These are phyloP conservation scores for Nicotiana attenuata DNA, from an alignment of 257 asterid species.

Conservation along the genomic window DNA sequence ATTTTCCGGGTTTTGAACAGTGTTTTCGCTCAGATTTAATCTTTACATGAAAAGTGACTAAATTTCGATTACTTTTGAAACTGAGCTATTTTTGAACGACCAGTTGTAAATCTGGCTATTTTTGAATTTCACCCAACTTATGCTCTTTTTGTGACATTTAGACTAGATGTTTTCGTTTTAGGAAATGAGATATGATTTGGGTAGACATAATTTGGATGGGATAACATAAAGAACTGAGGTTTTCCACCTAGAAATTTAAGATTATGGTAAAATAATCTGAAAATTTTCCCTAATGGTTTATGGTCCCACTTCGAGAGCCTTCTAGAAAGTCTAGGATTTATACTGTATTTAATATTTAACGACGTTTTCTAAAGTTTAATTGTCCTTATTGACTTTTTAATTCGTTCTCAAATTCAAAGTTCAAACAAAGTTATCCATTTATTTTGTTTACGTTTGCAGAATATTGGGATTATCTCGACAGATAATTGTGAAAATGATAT, in stretches of 20 bases:
- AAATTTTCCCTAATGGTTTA: neutral
- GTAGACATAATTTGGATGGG: neutral
- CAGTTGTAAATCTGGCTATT: no score
- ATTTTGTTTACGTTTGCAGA: neutral
- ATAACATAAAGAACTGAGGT: neutral
- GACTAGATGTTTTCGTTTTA: no score
- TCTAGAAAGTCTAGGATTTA: neutral
- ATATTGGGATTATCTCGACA: neutral
- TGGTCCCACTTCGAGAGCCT: neutral
- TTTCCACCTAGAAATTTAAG: neutral
- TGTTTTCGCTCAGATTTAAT: no score
- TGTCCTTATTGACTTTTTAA: neutral
- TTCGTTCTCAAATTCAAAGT: neutral
- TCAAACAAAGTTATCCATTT: conserved; percentile 3
- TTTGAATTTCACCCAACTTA: no score
- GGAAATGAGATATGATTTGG: neutral
- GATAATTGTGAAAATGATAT: neutral
- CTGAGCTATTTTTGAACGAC: no score
- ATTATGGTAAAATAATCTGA: neutral
- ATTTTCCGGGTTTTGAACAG: no score
- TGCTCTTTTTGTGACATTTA: no score
- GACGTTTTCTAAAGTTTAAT: neutral
- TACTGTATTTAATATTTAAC: neutral
- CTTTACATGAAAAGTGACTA: no score
- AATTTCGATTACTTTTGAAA: no score